Percentiles rank a stretch among this genome's conserved stretches.
Evolutionary conservation across 495 filamentous ascomycete genomes (phyloP).

Genomic region (Neurospora africana): DNA sequence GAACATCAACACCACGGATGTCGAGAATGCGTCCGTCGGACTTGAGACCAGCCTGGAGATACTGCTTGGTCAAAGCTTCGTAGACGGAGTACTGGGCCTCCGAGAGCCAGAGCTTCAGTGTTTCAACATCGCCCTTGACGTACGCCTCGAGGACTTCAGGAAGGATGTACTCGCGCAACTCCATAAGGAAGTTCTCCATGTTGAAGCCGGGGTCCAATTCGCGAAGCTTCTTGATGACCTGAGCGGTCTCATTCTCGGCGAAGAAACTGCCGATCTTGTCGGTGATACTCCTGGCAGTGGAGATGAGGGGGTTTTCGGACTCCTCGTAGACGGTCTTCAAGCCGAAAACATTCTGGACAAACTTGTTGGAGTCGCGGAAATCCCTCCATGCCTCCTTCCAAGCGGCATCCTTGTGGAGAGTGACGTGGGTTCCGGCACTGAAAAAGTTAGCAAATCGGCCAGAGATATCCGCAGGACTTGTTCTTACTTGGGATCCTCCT

Average conservation of each 20-base stretch:
- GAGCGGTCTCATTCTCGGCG: constrained; percentile 93
- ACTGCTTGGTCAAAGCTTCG: constrained; percentile 86
- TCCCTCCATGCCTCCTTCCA: constrained; percentile 94
- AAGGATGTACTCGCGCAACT: constrained; percentile 95
- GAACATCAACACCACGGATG: constrained; percentile 85
- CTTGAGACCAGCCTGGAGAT: constrained; percentile 81
- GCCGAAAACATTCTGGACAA: constrained; percentile 82
- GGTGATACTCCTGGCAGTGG: constrained; percentile 83
- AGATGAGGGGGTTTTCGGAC: constrained; percentile 91
- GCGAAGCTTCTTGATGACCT: constrained; percentile 95
- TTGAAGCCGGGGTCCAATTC: constrained; percentile 93
- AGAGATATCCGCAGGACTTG: not conserved
- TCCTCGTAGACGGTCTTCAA: constrained; percentile 81
- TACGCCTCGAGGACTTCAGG: constrained; percentile 97
- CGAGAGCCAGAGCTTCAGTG: constrained; percentile 85
- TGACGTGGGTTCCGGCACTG: constrained; percentile 88
- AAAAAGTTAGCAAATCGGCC: constrained; percentile 9
- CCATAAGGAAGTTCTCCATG: constrained; percentile 82
- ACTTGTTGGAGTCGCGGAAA: constrained; percentile 75
- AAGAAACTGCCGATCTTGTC: constrained; percentile 93
- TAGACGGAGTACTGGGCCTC: constrained; percentile 94
- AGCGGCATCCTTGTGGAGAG: constrained; percentile 88
- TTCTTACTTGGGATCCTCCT: constrained; percentile 84
- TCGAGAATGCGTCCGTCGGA: constrained; percentile 92
- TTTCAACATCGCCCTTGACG: constrained; percentile 88